Evolutionary conservation across 1,284 basidiomycete species (phyloP), one percentile per base, ranked within the genome.

Genomic region (Apiotrichum porosum): DNA sequence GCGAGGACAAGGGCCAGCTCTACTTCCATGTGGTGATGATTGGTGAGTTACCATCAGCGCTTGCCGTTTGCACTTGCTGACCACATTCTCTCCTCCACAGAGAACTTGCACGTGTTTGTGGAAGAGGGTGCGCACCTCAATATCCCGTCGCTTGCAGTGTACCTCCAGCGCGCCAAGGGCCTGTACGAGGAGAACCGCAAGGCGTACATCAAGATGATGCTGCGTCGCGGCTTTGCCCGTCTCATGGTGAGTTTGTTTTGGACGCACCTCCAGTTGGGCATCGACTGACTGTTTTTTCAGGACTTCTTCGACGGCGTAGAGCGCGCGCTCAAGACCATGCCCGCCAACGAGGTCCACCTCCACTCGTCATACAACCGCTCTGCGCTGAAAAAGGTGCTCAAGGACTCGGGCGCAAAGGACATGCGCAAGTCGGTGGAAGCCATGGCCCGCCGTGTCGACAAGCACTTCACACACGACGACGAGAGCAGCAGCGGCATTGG

Each of bases 11-110:
- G 72, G 91, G 91, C 1, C 89, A 94, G 66, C 78, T 97, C 45
- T 97, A 97, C 69, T 95, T 93, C 63, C 88, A 95, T 65, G 89
- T 97, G 58, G 85, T 97, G 61, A 79, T 98, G 57, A 89, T 97
- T 52, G 91, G 91, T 91, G 58, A 62, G 85, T 77, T n/a, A 26
- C 17, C 47, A 9, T n/a, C n/a, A n/a, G n/a, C n/a, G n/a, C n/a
- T n/a, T n/a, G n/a, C n/a, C n/a, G n/a, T n/a, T n/a, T n/a, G n/a
- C n/a, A n/a, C n/a, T n/a, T n/a, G n/a, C 30, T n/a, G 30, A 12
- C 23, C 18, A 17, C 15, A 18, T 6, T 38, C 43, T 15, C 18
- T 44, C 5, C 17, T 17, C 6, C 63, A 9, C 38, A 95, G 94
- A 97, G 71, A 98, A 98, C 66, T 93, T 94, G 89, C 86, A 92